Evolutionary conservation across 2,329 filamentous ascomycete genomes (phyloP).

Genomic region (Lasiodiplodia sp.): DNA sequence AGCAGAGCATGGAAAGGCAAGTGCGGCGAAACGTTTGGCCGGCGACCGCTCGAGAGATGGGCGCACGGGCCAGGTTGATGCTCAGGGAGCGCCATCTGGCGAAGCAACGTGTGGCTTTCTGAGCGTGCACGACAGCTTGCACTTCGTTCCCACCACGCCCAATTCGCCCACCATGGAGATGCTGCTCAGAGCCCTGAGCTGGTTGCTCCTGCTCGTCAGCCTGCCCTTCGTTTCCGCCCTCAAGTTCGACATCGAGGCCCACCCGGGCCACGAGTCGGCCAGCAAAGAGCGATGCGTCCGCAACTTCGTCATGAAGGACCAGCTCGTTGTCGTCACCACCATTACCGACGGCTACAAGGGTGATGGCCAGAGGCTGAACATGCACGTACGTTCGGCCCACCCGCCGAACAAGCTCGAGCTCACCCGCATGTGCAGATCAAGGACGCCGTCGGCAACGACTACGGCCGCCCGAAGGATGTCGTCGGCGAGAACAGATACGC

Average conservation of each 20-base stretch:
- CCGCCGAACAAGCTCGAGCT: slow-evolving; percentile 2
- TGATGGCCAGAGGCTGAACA: slow-evolving; percentile 92
- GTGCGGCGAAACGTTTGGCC: background rate
- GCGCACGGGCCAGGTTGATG: slow-evolving; percentile 1
- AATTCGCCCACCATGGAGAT: slow-evolving; percentile 42
- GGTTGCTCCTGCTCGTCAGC: slow-evolving; percentile 48
- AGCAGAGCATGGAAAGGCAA: background rate
- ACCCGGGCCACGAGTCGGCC: slow-evolving; percentile 65
- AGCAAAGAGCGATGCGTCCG: slow-evolving; percentile 88
- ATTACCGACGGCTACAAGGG: slow-evolving; percentile 85
- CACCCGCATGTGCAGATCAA: slow-evolving; percentile 70
- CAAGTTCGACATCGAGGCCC: slow-evolving; percentile 90
- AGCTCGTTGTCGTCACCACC: slow-evolving; percentile 93
- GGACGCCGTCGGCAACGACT: slow-evolving; percentile 95
- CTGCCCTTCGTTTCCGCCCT: slow-evolving; percentile 67
- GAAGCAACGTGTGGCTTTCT: slow-evolving; percentile 23
- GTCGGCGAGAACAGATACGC: slow-evolving; percentile 90
- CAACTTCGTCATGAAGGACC: slow-evolving; percentile 93
- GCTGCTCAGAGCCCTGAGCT: slow-evolving; percentile 43
- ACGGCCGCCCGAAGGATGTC: slow-evolving; percentile 88
- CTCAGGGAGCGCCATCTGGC: slow-evolving; percentile 13
- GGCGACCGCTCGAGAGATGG: background rate
- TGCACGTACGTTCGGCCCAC: slow-evolving; percentile 72
- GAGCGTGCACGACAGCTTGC: slow-evolving; percentile 5
- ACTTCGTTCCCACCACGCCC: slow-evolving; percentile 2